Evolutionary conservation across 2,329 filamentous ascomycete genomes (phyloP).

Genomic region (Verticillium nubilum): DNA sequence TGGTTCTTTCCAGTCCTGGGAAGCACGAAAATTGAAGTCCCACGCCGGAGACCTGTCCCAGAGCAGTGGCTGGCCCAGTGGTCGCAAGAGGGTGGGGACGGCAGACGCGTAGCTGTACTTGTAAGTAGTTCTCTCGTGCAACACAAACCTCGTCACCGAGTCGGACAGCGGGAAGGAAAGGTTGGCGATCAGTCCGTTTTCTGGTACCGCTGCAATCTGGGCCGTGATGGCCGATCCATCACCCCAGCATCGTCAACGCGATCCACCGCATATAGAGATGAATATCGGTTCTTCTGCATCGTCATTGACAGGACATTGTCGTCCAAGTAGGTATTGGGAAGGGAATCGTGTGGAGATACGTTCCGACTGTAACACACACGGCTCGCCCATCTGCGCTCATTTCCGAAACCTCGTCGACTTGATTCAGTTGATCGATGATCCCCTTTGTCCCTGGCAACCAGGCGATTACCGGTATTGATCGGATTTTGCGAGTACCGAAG

Average conservation of each 20-base stretch:
- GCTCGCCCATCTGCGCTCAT: neutral
- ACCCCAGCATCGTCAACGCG: neutral
- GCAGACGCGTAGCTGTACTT: neutral
- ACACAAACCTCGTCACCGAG: conserved; percentile 18
- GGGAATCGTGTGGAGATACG: neutral
- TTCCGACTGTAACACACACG: neutral
- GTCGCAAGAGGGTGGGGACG: neutral
- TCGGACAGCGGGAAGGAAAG: conserved; percentile 8
- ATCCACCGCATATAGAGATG: neutral
- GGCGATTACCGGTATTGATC: neutral
- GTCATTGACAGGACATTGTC: neutral
- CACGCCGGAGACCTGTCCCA: neutral
- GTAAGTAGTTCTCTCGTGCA: conserved; percentile 14
- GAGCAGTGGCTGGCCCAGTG: neutral
- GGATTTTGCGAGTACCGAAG: neutral
- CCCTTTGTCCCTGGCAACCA: no score
- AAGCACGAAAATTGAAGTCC: neutral
- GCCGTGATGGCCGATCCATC: neutral
- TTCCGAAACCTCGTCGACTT: neutral
- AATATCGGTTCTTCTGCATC: neutral
- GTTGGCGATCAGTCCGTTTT: conserved; percentile 1
- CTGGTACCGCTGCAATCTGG: neutral
- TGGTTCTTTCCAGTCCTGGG: neutral
- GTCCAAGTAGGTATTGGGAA: neutral
- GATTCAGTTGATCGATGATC: neutral